phyloP scores from a whole-genome alignment of 2,329 filamentous ascomycete species.

The Nothopassalora personata region DNA sequence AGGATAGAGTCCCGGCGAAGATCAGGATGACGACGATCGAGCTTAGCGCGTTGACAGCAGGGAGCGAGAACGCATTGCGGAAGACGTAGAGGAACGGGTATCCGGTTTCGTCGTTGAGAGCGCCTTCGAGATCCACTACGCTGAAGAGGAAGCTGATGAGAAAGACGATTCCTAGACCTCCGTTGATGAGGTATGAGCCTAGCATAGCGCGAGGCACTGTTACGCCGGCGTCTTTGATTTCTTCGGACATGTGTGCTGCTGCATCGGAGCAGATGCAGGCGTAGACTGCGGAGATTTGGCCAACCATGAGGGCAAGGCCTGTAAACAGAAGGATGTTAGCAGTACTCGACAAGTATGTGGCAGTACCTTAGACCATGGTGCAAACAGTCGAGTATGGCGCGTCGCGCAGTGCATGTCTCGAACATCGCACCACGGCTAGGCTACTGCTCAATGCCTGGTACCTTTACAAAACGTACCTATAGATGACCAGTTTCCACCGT shows the following conservation, averaged over 20 bases:
- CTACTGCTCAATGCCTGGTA: no score
- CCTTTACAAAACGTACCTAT: constrained; percentile 11
- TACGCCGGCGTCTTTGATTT: constrained; percentile 27
- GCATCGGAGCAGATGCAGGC: constrained; percentile 18
- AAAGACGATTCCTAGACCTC: constrained; percentile 32
- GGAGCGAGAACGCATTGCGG: constrained; percentile 30
- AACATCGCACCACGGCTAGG: no score
- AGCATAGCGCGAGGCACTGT: constrained; percentile 30
- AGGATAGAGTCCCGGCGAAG: constrained; percentile 18
- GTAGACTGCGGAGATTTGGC: constrained; percentile 29
- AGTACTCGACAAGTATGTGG: no score
- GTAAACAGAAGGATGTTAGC: no score
- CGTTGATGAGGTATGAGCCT: constrained; percentile 29
- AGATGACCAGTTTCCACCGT: constrained; percentile 36
- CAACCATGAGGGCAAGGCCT: constrained; percentile 28
- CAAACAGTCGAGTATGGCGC: no score
- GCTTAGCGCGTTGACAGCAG: constrained; percentile 18
- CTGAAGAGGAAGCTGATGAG: constrained; percentile 30
- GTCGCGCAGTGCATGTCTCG: no score
- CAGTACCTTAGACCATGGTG: no score
- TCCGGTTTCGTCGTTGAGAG: constrained; percentile 24
- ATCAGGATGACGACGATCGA: constrained; percentile 24
- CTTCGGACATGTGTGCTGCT: constrained; percentile 28
- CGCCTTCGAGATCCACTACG: constrained; percentile 30
- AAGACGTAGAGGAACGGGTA: constrained; percentile 37